Conservation (phyloP, 768 basidiomycete species). For the Hirschioporus abietinus region DNA sequence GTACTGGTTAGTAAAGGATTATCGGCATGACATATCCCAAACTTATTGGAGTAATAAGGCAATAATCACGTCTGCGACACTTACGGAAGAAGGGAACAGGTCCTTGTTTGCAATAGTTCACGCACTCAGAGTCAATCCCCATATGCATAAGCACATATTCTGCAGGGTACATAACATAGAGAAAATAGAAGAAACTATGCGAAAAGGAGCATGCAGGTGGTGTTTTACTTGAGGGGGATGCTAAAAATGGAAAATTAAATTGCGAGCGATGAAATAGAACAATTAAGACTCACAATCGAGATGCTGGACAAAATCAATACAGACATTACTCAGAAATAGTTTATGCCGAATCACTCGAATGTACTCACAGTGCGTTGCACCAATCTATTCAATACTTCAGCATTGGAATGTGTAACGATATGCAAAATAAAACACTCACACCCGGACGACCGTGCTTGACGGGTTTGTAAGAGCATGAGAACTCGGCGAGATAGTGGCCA, state of each 20-base stretch:
- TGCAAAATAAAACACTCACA: constrained; percentile 48
- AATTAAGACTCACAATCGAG: constrained; percentile 58
- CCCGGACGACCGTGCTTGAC: constrained; percentile 99
- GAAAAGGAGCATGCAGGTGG: not conserved
- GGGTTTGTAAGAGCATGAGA: constrained; percentile 95
- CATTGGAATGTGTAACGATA: constrained; percentile 14
- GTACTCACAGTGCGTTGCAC: constrained; percentile 82
- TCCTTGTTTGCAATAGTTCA: not conserved
- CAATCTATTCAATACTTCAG: constrained; percentile 45
- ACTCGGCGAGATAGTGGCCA: constrained; percentile 98
- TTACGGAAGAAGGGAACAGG: too few relatives aligned
- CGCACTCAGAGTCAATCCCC: not conserved
- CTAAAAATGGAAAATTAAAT: constrained; percentile 28
- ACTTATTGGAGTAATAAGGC: too few relatives aligned
- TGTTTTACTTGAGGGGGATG: constrained; percentile 92
- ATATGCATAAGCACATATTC: not conserved
- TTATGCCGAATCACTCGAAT: constrained; percentile 2
- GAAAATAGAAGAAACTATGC: not conserved
- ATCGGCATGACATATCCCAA: too few relatives aligned
- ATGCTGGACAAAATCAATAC: constrained; percentile 39
- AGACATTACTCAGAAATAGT: constrained; percentile 9
- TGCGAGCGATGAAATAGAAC: not conserved
- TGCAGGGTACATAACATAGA: not conserved
- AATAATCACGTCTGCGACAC: too few relatives aligned
- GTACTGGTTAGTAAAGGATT: too few relatives aligned